Conservation (phyloP, 768 basidiomycete species). For the Suillus decipiens region DNA sequence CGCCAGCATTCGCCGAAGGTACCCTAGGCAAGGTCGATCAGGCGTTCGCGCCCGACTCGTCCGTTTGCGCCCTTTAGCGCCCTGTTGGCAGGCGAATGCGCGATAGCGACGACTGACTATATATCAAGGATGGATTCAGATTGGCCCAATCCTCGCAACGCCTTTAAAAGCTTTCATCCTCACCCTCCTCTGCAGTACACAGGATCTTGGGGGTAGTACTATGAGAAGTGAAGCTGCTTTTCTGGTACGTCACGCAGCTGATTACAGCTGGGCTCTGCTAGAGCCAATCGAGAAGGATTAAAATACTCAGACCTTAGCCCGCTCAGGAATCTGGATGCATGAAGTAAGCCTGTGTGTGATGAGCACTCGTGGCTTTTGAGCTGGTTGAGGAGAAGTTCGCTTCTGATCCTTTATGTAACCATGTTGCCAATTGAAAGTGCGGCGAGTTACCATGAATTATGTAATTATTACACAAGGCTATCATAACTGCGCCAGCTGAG, state of each 20-base stretch:
- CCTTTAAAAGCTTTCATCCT: neutral
- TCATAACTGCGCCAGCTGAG: too few species aligned
- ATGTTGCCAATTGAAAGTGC: too few species aligned
- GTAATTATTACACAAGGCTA: too few species aligned
- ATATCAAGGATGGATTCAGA: neutral
- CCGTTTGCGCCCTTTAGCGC: neutral
- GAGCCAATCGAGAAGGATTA: neutral
- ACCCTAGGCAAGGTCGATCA: neutral
- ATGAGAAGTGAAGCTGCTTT: neutral
- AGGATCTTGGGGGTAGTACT: neutral
- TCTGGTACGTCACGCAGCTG: neutral
- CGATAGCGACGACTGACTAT: neutral
- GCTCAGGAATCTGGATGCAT: neutral
- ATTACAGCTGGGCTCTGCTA: neutral
- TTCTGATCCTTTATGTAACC: neutral
- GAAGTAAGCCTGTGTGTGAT: neutral
- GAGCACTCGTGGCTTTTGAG: neutral
- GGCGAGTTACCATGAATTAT: too few species aligned
- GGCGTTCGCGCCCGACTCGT: neutral
- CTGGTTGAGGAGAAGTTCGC: neutral
- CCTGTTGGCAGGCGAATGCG: neutral
- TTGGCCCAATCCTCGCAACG: neutral
- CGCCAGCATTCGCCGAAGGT: neutral
- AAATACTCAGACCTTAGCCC: conserved; percentile 1
- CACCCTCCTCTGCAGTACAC: neutral